Evolutionary conservation across 1,284 basidiomycete genomes (phyloP), one percentile per base, ranked within the genome.

Genomic region (Pseudozyma sp.): DNA sequence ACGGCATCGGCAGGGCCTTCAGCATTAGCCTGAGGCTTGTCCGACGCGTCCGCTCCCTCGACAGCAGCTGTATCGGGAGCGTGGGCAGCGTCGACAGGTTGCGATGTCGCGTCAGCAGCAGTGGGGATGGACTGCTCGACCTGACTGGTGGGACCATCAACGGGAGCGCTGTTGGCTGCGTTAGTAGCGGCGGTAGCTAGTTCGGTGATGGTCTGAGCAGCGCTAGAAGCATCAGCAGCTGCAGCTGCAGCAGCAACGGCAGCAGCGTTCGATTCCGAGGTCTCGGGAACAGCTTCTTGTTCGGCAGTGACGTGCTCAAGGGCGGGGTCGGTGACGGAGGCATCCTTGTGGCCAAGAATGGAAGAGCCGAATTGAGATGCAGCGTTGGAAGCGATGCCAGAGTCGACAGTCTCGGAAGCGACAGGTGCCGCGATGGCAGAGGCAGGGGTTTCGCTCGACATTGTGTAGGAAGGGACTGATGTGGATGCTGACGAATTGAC

Each of bases 141-240:
- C 4, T 43, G 16, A 11, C 11, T n/a, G 31, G 42, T 4, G 31
- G 54, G 5, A 31, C 36, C 54, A 21, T 52, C 51, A 19, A 39
- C 13, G 18, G 42, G 14, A 6, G 48, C 42, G 45, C 18, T 44
- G 44, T 52, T 59, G 52, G 67, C 67, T 3, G 67, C 70, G 35
- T 62, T 67, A 48, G 70, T 72, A 49, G 70, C 70, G n/a, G 70
- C 70, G 16, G 70, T 63, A 31, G 70, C 70, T 4, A 72, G 51
- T 25, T 72, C 59, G 49, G 70, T 68, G 57, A 72, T 72, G 50
- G 70, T 72, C 51, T 72, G 70, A 45, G 70, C 70, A 8, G 70
- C 70, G 12, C 56, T 63, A 36, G 70, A 72, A 31, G 70, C 70
- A 57, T 72, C 70, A 35, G 70, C 63, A 39, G 69, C 69, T n/a